Conservation (phyloP, 1,284 basidiomycete genomes). For the Leucoagaricus sp. region DNA sequence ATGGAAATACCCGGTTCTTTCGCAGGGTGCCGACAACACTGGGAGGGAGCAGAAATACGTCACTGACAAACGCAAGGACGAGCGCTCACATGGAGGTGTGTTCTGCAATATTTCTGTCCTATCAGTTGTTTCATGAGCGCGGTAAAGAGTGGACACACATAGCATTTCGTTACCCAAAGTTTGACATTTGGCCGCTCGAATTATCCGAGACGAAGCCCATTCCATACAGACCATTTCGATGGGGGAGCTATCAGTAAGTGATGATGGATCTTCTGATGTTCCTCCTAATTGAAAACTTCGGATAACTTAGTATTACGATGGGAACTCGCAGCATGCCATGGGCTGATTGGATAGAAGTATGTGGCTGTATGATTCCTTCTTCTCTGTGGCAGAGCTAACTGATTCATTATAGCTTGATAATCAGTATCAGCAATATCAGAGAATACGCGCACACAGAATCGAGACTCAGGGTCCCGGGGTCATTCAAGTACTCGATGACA, state of each 20-base stretch:
- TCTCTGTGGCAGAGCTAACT: neutral
- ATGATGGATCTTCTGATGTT: neutral
- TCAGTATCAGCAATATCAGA: slow-evolving; percentile 52
- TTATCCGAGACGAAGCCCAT: slow-evolving; percentile 51
- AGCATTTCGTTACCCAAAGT: slow-evolving; percentile 51
- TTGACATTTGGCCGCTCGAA: slow-evolving; percentile 41
- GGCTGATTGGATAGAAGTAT: slow-evolving; percentile 69
- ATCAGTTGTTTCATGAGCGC: slow-evolving; percentile 1
- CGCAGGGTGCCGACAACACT: neutral
- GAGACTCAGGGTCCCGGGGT: slow-evolving; percentile 47
- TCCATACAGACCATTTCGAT: slow-evolving; percentile 64
- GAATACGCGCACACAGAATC: slow-evolving; percentile 55
- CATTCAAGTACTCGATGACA: slow-evolving; percentile 50
- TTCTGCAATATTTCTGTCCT: neutral
- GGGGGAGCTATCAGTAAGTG: slow-evolving; percentile 63
- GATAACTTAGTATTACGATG: slow-evolving; percentile 64
- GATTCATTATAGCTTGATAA: slow-evolving; percentile 49
- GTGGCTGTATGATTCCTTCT: slow-evolving; percentile 1
- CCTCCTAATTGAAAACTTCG: slow-evolving; percentile 2
- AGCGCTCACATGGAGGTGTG: slow-evolving; percentile 27
- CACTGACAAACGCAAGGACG: slow-evolving; percentile 7
- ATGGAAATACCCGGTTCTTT: neutral
- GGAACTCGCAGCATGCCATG: slow-evolving; percentile 68
- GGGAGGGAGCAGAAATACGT: neutral
- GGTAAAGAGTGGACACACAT: slow-evolving; percentile 49